Evolutionary conservation across 1,139 yeast species (phyloP).

Genomic region (Casaregolazyma lundiana): DNA sequence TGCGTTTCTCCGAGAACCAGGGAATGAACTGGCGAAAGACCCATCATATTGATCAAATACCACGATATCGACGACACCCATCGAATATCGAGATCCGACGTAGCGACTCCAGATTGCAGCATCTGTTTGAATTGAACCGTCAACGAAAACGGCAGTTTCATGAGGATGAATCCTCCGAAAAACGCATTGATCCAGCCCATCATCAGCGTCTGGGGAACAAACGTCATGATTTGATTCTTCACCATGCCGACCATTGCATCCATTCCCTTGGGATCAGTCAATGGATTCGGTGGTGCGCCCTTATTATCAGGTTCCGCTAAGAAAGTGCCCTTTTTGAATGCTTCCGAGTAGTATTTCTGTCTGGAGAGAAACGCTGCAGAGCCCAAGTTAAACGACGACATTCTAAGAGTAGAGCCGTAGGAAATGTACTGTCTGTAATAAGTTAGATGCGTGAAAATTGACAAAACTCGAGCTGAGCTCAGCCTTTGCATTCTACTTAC

Average conservation of each 20-base stretch:
- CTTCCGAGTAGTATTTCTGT: conserved; percentile 41
- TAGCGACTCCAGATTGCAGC: conserved; percentile 84
- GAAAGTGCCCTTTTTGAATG: conserved; percentile 49
- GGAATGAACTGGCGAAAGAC: conserved; percentile 75
- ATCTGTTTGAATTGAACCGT: conserved; percentile 86
- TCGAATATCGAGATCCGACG: conserved; percentile 80
- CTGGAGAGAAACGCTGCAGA: conserved; percentile 46
- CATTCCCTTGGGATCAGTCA: conserved; percentile 64
- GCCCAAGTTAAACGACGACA: conserved; percentile 46
- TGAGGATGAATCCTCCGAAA: conserved; percentile 86
- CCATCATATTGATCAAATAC: conserved; percentile 88
- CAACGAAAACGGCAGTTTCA: conserved; percentile 75
- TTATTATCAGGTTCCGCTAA: conserved; percentile 44
- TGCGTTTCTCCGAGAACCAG: conserved; percentile 58
- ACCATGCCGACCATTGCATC: conserved; percentile 79
- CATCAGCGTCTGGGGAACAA: conserved; percentile 84
- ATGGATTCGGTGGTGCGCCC: conserved; percentile 47
- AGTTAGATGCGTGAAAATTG: neutral
- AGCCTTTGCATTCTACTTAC: conserved; percentile 19
- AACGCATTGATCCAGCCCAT: conserved; percentile 97
- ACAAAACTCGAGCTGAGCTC: neutral
- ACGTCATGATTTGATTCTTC: conserved; percentile 75
- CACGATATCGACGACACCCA: conserved; percentile 98
- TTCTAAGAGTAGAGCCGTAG: conserved; percentile 51
- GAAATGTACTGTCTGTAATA: conserved; percentile 40